Percentiles rank a stretch among this genome's conserved stretches.
Conservation (phyloP, 2,329 filamentous ascomycete genomes). For the Bipolaris victoriae region DNA sequence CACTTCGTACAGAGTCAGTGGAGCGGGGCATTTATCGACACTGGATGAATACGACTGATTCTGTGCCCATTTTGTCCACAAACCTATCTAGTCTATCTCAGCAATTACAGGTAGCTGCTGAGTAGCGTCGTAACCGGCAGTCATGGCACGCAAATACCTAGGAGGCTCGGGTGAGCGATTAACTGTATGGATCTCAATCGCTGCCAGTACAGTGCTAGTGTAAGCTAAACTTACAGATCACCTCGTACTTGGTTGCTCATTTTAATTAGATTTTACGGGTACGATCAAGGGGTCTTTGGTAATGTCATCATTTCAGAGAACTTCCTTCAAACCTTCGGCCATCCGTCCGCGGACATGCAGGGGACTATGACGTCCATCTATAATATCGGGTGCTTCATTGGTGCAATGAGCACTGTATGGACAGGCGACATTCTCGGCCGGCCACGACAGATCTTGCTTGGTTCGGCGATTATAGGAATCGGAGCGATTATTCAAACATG, state of each 20-base stretch:
- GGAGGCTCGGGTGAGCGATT: slow-evolving; percentile 58
- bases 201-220: slow-evolving; percentile 57
- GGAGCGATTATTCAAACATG: slow-evolving; percentile 49
- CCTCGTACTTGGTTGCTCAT: background rate
- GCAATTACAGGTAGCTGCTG: background rate
- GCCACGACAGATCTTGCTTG: slow-evolving; percentile 64
- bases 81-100: background rate
- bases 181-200: slow-evolving; percentile 61
- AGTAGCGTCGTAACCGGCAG: background rate
- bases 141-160: slow-evolving; percentile 57
- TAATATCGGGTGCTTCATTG: slow-evolving; percentile 54
- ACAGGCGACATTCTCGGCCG: slow-evolving; percentile 65
- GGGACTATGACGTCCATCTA: slow-evolving; percentile 52
- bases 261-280: slow-evolving; percentile 52
- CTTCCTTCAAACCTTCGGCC: slow-evolving; percentile 38
- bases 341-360: slow-evolving; percentile 41
- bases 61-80: background rate
- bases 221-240: background rate
- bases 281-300: slow-evolving; percentile 45
- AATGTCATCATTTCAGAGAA: slow-evolving; percentile 45
- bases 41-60: background rate
- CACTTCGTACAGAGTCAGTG: slow-evolving; percentile 11
- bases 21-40: background rate
- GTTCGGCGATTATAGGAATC: slow-evolving; percentile 52
- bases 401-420: slow-evolving; percentile 51